Evolutionary conservation across 1,139 yeast species (phyloP), one percentile per base, ranked within the genome.

Genomic region (Lipomyces yarrowii): DNA sequence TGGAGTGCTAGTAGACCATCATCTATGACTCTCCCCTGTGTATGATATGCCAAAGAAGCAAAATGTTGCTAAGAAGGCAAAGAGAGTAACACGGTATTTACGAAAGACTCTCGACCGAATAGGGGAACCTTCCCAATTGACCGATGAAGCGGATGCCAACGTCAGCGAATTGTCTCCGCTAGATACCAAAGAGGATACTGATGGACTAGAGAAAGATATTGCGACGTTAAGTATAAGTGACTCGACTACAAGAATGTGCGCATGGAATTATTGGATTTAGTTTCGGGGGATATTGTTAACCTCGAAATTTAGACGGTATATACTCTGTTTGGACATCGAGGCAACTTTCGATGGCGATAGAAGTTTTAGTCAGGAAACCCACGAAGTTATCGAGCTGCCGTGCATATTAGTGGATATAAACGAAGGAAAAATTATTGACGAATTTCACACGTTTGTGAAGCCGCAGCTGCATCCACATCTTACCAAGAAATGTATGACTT

Each of bases 321-420:
- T 69, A 48, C 60, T 72, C 23, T 71, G 73, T 48, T 64, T 72
- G 63, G 75, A 73, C 35, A 64, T 73, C 23, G 75, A 73, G 60
- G 75, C 75, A 7, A 71, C 73, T 3, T 72, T 70, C 57, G 68
- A 65, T 26, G 69, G 61, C 13, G 67, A 54, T 10, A 55, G 65
- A 2, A 54, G 60, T 3, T 69, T 70, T 30, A 15, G 13, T 15
- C 15, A 32, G 3, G 64, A 58, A 23, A 56, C 68, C 10, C 73
- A 72, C 57, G 75, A 73, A 56, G 71, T 73, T 21, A 72, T 72
- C 46, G 75, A 73, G 61, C 64, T 73, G 37, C 73, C 71, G 1
- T 57, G 67, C 37, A 62, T 71, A 11, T 57, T 73, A 56, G 60
- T 70, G 18, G 74, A 73, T 52, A 11, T 72, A 18, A 59, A 59